These are phyloP conservation scores for Trypethelium eluteriae DNA, from an alignment of 495 filamentous ascomycete genomes.

Conservation along the genomic window DNA sequence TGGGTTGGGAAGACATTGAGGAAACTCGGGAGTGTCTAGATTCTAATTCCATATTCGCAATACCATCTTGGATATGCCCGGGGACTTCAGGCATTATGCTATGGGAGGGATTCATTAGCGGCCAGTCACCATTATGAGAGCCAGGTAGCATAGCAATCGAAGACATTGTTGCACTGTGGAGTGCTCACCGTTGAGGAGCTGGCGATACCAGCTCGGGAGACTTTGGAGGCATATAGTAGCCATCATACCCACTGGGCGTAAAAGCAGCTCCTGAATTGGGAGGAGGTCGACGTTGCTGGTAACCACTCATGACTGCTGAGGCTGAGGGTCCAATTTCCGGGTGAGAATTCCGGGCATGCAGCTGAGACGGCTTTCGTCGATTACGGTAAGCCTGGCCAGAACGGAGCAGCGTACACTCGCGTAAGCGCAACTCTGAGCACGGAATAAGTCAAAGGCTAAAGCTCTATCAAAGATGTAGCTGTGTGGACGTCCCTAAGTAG, in stretches of 20 bases:
- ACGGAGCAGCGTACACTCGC: background rate
- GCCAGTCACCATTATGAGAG: constrained; percentile 13
- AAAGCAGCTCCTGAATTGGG: constrained; percentile 67
- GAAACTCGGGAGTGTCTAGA: constrained; percentile 46
- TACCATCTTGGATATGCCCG: constrained; percentile 82
- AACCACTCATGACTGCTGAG: constrained; percentile 8
- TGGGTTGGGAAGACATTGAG: constrained; percentile 20
- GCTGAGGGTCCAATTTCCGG: constrained; percentile 8
- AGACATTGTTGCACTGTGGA: constrained; percentile 13
- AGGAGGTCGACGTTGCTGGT: constrained; percentile 3
- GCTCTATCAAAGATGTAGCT: constrained; percentile 3
- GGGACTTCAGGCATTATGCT: constrained; percentile 72
- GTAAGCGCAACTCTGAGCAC: background rate
- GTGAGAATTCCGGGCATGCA: constrained; percentile 1
- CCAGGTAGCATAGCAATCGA: constrained; percentile 2
- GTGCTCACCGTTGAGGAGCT: constrained; percentile 76
- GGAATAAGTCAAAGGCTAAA: background rate
- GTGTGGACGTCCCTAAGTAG: too few species aligned
- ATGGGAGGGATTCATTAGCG: constrained; percentile 20
- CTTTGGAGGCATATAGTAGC: constrained; percentile 64
- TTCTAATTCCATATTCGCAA: constrained; percentile 81
- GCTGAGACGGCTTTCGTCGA: constrained; percentile 7
- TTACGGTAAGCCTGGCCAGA: constrained; percentile 3
- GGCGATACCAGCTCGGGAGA: constrained; percentile 69
- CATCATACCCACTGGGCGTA: constrained; percentile 80